phyloP scores from a whole-genome alignment of 2,329 filamentous ascomycete genomes.

The Hymenoscyphus occultus region DNA sequence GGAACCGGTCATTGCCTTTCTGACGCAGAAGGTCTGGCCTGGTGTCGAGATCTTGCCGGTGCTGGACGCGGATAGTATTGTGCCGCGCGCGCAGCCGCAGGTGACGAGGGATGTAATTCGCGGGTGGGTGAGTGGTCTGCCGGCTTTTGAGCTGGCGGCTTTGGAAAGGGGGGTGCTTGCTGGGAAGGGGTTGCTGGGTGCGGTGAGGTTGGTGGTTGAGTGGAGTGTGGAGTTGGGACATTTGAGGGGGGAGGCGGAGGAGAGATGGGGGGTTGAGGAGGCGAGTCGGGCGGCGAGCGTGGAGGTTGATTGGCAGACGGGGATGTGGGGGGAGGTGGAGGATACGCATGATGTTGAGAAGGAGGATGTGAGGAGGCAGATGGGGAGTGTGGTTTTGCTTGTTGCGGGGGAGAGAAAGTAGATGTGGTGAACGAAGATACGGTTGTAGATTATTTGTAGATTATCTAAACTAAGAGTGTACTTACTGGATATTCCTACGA shows the following conservation, averaged over 20 bases:
- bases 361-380: constrained; percentile 82
- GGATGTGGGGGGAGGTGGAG: constrained; percentile 93
- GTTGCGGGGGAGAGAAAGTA: constrained; percentile 55
- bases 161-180: constrained; percentile 81
- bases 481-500: too few relatives aligned
- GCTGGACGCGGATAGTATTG: constrained; percentile 73
- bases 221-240: constrained; percentile 75
- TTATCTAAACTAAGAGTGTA: background rate
- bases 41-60: constrained; percentile 76
- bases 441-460: background rate
- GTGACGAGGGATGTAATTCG: constrained; percentile 74
- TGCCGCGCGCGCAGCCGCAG: constrained; percentile 70
- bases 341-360: constrained; percentile 94
- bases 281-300: constrained; percentile 74
- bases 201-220: constrained; percentile 73
- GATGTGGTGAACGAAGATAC: background rate
- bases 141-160: constrained; percentile 78
- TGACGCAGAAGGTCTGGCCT: constrained; percentile 76
- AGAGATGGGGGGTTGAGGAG: constrained; percentile 74
- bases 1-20: constrained; percentile 65
- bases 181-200: constrained; percentile 81
- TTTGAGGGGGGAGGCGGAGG: constrained; percentile 39
- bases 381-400: constrained; percentile 82
- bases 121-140: constrained; percentile 71
- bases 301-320: constrained; percentile 87